Base-by-base conservation (phyloP, 1,284 basidiomycete genomes). In the Vanrija sp. region DNA sequence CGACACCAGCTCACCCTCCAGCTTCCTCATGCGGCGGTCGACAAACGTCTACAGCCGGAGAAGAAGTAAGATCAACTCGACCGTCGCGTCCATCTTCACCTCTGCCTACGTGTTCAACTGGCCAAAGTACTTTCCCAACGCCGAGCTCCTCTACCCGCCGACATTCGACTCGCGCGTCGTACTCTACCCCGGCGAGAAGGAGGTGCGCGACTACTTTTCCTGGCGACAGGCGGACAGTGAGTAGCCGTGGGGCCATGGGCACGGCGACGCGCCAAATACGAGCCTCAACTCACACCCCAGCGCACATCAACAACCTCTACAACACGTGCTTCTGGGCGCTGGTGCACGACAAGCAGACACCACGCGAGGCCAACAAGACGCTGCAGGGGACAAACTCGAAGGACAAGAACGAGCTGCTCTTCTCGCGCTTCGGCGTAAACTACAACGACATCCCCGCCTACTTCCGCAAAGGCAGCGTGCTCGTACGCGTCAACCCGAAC, bases 231-330 rank as follows among this genome's bases (percentile, higher is more conserved):
- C 87, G 0, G 95, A 98, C 73, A 95, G 92, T 94, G 69, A 66
- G 89, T 80, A 9, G 14, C 20, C 46, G 6, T 43, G 23, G 10
- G 6, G 23, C 9, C 5, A 14, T 46, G 23, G 19, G n/a, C n/a
- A n/a, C 18, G 39, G n/a, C 31, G 31, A 9, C 31, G 31, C 15
- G 31, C 9, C 10, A 27, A n/a, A n/a, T n/a, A n/a, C n/a, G n/a
- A n/a, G n/a, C n/a, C n/a, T n/a, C n/a, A n/a, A n/a, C 31, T 31
- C 10, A 31, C 31, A 56, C 25, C 15, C 6, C 66, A 96, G 93
- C 96, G 0, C 96, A 98, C 72, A 89, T 98, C 73, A 98, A 98
- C 74, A 98, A 98, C 69, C 78, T 98, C 20, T 95, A 98, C 79
- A 98, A 98, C 67, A 98, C 96, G 0, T 80, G 80, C 0, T 98